Evolutionary conservation across 2,329 filamentous ascomycete genomes (phyloP), one percentile per base, ranked within the genome.

Genomic region (Calonectria leucothoes): DNA sequence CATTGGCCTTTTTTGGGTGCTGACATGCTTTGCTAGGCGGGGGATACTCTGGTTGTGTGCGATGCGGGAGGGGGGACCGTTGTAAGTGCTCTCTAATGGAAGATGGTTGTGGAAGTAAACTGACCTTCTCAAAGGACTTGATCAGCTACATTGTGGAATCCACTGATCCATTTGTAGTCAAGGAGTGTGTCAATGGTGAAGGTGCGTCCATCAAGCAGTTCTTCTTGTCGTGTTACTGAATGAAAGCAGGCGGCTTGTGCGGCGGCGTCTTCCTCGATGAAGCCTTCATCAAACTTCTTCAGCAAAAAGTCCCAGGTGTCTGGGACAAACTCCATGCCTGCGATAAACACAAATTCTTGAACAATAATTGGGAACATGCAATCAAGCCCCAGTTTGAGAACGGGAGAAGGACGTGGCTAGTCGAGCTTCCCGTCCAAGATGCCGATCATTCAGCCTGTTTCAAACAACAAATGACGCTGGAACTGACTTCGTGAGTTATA

Each of bases 181-280:
- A 79, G 3, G 86, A 88, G 15, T 79, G 81, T 0, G 85, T 86
- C 1, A 75, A 79, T 17, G 86, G 86, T 0, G 79, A 85, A 10
- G 86, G 85, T 81, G 14, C 39, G 79, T 77, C 49, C 15, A 14
- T 8, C 7, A 17, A 2, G 0, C 0, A 12, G 31, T 35, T 1
- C 14, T 8, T 8, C 12, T 27, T 23, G 0, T 6, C 0, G 29
- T 25, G 6, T 33, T 4, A 6, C 52, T 17, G 15, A 20, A 20
- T 63, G 55, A 17, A 69, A 0, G 0, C 1, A 86, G 85, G 85
- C 3, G 82, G 37, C 0, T 76, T 88, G 0, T 87, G 84, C 3
- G 86, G 86, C 0, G 85, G 79, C 0, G 77, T 86, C 0, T 86
- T 87, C 15, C 79, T 88, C 0, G 85, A 88, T 35, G 80, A 87